These are phyloP conservation scores for Candida palmyrensis DNA, from an alignment of 805 yeast genomes.

Conservation along the genomic window DNA sequence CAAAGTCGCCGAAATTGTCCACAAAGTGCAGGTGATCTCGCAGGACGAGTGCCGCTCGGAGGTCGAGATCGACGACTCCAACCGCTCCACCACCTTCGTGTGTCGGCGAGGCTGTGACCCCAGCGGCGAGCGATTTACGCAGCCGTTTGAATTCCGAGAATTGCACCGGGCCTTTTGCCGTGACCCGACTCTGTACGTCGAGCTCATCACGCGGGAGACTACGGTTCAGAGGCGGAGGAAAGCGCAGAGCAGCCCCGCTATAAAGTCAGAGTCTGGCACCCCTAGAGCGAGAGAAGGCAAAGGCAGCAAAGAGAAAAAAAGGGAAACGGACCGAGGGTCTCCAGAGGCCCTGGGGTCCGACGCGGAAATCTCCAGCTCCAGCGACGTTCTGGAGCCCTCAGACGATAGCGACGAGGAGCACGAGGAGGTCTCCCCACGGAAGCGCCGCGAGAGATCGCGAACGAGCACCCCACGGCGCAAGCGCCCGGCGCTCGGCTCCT, in stretches of 20 bases:
- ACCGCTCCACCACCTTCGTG: constrained; percentile 24
- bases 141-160: constrained; percentile 35
- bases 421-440: constrained; percentile 9
- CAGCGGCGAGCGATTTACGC: constrained; percentile 26
- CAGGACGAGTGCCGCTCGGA: constrained; percentile 21
- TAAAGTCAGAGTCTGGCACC: constrained; percentile 1
- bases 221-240: constrained; percentile 7
- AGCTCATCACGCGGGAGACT: constrained; percentile 18
- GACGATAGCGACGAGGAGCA: constrained; percentile 8
- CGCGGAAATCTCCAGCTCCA: constrained; percentile 1
- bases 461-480: constrained; percentile 5
- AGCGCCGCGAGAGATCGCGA: background rate
- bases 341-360: background rate
- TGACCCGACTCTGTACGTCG: constrained; percentile 26
- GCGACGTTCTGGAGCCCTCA: constrained; percentile 11
- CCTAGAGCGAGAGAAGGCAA: background rate
- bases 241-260: constrained; percentile 5
- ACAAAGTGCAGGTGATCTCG: constrained; percentile 41
- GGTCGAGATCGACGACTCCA: constrained; percentile 32
- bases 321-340: too few species aligned
- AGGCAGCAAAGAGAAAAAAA: background rate
- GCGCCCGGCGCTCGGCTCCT: background rate
- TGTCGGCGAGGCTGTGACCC: constrained; percentile 41
- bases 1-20: constrained; percentile 36
- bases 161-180: constrained; percentile 16